A percentile compares a stretch with the other conserved stretches of the same genome.
Conservation (phyloP, 2,329 filamentous ascomycete species). For the Fusarium lateritium region DNA sequence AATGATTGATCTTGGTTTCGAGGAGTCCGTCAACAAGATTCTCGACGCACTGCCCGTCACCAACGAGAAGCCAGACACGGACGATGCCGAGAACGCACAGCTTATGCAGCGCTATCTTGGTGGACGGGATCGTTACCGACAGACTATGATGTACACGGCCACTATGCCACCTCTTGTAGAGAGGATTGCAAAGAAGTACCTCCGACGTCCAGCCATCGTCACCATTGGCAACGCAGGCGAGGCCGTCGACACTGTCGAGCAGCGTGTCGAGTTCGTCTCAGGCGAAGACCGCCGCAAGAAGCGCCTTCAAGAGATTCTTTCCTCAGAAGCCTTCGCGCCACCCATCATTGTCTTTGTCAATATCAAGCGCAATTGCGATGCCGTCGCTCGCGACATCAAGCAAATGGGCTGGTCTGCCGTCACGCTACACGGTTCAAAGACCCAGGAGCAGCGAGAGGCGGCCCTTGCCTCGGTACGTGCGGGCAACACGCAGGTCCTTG, state of each 20-base stretch:
- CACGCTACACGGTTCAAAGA: slow-evolving; percentile 95
- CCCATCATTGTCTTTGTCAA: slow-evolving; percentile 99
- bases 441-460: slow-evolving; percentile 96
- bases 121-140: slow-evolving; percentile 84
- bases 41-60: slow-evolving; percentile 91
- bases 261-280: slow-evolving; percentile 90
- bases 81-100: slow-evolving; percentile 87
- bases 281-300: slow-evolving; percentile 98
- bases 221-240: slow-evolving; percentile 96
- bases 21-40: slow-evolving; percentile 98
- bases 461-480: slow-evolving; percentile 88
- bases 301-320: slow-evolving; percentile 90
- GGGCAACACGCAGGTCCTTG: slow-evolving; percentile 86
- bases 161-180: slow-evolving; percentile 96
- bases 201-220: slow-evolving; percentile 91
- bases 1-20: slow-evolving; percentile 99
- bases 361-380: slow-evolving; percentile 99
- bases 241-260: slow-evolving; percentile 97
- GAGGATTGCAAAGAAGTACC: slow-evolving; percentile 96
- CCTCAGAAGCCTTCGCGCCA: slow-evolving; percentile 82
- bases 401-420: slow-evolving; percentile 91
- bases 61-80: slow-evolving; percentile 95
- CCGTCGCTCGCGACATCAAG: slow-evolving; percentile 93
- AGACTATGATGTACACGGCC: slow-evolving; percentile 99
- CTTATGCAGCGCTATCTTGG: slow-evolving; percentile 88